Evolutionary conservation across 1,284 basidiomycete species (phyloP), one percentile per base, ranked within the genome.

Genomic region (Vanrija pseudolonga): DNA sequence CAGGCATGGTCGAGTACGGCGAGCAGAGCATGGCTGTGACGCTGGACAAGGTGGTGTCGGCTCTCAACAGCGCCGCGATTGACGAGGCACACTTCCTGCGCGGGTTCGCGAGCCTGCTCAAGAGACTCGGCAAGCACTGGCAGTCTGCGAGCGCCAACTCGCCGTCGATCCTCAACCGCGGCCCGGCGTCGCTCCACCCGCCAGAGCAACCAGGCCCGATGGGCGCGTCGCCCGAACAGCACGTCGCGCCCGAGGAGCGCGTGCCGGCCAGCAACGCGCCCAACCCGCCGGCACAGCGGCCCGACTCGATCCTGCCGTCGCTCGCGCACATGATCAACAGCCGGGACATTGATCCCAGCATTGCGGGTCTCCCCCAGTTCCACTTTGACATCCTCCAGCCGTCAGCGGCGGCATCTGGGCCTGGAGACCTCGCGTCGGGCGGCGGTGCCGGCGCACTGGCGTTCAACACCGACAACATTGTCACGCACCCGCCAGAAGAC

Each of bases 111-210:
- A 49, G 28, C 17, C 46, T 58, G 11, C 49, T 58, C 17, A 45
- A 40, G 11, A 46, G 56, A 1, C 46, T 58, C 2, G 52, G 53
- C 18, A 58, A 58, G 46, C 57, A 58, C 47, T 58, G 57, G 57
- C 28, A 20, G 20, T n/a, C 45, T 3, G 15, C n/a, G 6, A 19
- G 11, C 19, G 18, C 18, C 9, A 37, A 18, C 19, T 23, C 20
- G 18, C 32, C 45, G 20, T 38, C 36, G 6, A 32, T 47, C 22
- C 36, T 47, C 36, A 38, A 47, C 45, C 28, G 28, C 32, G 32
- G 32, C 32, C 32, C 32, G 32, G 32, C 32, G 32, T 32, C 32
- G 32, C 32, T 32, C 6, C 32, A 32, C 32, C 32, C 32, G 32
- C 32, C 32, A 9, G 32, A 32, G 32, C 9, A 9, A 12, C 32